Evolutionary conservation across 1,284 basidiomycete genomes (phyloP).

Genomic region (Ganoderma boninense): DNA sequence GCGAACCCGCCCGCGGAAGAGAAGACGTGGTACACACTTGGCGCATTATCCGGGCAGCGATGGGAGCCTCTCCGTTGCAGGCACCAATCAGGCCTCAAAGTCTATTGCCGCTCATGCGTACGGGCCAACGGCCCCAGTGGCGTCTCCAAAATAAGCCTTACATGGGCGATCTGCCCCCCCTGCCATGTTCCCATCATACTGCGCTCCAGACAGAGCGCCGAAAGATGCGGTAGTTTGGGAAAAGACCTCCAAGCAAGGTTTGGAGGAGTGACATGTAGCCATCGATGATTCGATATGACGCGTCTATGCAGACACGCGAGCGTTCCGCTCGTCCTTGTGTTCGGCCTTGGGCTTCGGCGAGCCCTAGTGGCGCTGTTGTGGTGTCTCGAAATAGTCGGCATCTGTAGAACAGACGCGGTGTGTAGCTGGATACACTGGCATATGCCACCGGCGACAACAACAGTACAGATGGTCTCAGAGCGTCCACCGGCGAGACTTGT

Average conservation of each 20-base stretch:
- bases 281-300: conserved; percentile 2
- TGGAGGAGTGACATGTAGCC: neutral
- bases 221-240: neutral
- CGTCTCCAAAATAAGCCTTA: neutral
- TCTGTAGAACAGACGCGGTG: neutral
- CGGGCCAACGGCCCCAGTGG: neutral
- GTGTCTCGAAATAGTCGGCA: neutral
- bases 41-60: neutral
- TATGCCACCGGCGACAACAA: neutral
- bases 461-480: neutral
- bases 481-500: neutral
- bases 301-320: neutral
- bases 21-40: neutral
- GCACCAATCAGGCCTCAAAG: conserved; percentile 1
- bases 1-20: neutral
- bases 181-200: neutral
- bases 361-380: conserved; percentile 9
- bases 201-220: neutral
- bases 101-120: neutral
- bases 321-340: neutral
- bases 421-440: neutral
- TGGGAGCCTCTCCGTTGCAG: neutral
- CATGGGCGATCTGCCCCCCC: neutral
- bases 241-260: neutral
- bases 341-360: neutral